Base-by-base conservation (phyloP, 163 green algal species). In the Picocystis sp. region DNA sequence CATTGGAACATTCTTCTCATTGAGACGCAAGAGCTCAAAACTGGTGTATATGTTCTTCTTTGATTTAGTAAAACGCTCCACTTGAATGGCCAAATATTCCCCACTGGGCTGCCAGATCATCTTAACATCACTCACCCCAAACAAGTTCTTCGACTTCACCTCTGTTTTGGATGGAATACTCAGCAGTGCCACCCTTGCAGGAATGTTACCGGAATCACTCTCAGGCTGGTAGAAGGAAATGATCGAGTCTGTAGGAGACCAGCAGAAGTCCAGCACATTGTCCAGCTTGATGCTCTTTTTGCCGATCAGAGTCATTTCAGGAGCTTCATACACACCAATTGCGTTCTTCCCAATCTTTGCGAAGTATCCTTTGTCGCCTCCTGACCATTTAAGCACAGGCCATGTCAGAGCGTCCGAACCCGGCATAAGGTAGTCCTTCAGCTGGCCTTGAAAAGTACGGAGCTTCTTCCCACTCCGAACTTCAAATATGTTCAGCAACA, bases 101-200 rank as follows among this genome's bases (percentile, higher is more conserved):
- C 89, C 87, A 63, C 91, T 79, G 3, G 82, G 82, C 64, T 98
- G 90, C 90, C 90, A 98, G 74, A 73, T 88, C 70, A 98, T 85
- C 43, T 74, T 67, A 15, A 91, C 72, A 60, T 89, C 86, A 53
- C 71, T 77, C 47, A 95, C 86, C 50, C 67, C 92, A 74, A 96
- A 95, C 19, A 99, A 78, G 74, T 95, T 94, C 83, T 99, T 99
- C 53, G 86, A 77, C 17, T 90, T 70, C 35, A 97, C 53, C 69
- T 95, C 86, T 2, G 58, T 70, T 35, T 71, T 61, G 44, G 84
- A 76, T 1, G 89, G 86, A 23, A 94, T 67, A 15, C 64, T 19
- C 1, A 71, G 45, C 10, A 76, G 43, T 10, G 51, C 45, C 14
- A 98, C 77, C 42, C 84, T 71, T n/a, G 90, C 90, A 3, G 90